phyloP scores from a whole-genome alignment of 192 early-diverging fungal species.

The Coemansia sp. region DNA sequence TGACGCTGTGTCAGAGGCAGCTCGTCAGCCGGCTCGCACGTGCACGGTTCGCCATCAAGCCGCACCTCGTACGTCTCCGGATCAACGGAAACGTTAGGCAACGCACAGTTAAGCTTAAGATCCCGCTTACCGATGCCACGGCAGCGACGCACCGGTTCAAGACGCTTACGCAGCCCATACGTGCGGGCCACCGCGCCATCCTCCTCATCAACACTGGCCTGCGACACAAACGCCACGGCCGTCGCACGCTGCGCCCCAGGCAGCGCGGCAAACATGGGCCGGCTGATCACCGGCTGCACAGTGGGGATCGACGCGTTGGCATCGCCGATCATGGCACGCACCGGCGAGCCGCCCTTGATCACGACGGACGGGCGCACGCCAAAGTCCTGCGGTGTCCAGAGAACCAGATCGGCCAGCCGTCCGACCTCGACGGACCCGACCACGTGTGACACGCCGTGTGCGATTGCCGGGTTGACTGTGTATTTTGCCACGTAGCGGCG shows the following conservation, averaged over 20 bases:
- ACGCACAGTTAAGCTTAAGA: constrained; percentile 80
- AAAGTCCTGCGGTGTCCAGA: constrained; percentile 83
- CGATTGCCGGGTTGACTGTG: constrained; percentile 94
- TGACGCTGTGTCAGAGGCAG: constrained; percentile 70
- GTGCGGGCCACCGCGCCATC: constrained; percentile 45
- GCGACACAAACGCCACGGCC: constrained; percentile 80
- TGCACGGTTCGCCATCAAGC: constrained; percentile 69
- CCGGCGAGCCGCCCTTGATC: constrained; percentile 87
- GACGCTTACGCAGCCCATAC: constrained; percentile 66
- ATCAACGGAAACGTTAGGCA: constrained; percentile 80
- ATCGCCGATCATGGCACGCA: constrained; percentile 85
- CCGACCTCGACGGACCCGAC: constrained; percentile 92
- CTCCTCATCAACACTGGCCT: constrained; percentile 61
- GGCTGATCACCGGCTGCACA: constrained; percentile 79
- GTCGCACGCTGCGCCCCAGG: constrained; percentile 58
- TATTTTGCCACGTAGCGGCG: constrained; percentile 95
- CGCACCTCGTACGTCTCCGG: constrained; percentile 89
- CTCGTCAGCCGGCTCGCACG: constrained; percentile 65
- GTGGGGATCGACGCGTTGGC: constrained; percentile 96
- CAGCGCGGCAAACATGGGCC: constrained; percentile 83
- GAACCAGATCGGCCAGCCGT: constrained; percentile 91
- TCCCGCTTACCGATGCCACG: constrained; percentile 76
- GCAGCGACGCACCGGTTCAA: constrained; percentile 73
- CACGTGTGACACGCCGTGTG: constrained; percentile 81
- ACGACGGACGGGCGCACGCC: constrained; percentile 84